A percentile compares a stretch with the other conserved stretches of the same genome.
phyloP scores from a whole-genome alignment of 352 stramenopile genomes.

The Phytophthora fragariaefolia region DNA sequence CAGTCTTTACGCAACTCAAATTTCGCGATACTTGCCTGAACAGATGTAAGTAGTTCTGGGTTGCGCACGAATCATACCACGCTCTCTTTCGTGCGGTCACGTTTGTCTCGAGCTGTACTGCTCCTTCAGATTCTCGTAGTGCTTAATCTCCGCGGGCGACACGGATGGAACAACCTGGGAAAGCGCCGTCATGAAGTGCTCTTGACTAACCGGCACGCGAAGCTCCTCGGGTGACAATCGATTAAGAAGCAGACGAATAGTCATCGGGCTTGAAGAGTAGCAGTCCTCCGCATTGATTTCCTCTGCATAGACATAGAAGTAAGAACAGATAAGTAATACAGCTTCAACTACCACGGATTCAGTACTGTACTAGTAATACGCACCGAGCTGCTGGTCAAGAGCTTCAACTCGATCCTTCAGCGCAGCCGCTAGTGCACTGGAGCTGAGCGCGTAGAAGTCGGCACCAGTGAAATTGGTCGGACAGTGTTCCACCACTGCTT shows the following conservation, averaged over 20 bases:
- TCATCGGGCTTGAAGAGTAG: slow-evolving; percentile 81
- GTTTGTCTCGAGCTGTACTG: slow-evolving; percentile 84
- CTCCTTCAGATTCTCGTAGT: slow-evolving; percentile 88
- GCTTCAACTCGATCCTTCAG: slow-evolving; percentile 79
- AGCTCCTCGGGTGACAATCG: slow-evolving; percentile 66
- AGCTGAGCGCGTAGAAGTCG: slow-evolving; percentile 88
- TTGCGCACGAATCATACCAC: not conserved
- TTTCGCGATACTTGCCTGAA: slow-evolving; percentile 10
- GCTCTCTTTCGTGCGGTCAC: slow-evolving; percentile 17
- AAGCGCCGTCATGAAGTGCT: slow-evolving; percentile 68
- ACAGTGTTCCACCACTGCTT: slow-evolving; percentile 64
- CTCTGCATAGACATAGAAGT: slow-evolving; percentile 40
- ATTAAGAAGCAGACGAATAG: slow-evolving; percentile 71
- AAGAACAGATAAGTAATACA: slow-evolving; percentile 17
- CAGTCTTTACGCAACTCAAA: not conserved
- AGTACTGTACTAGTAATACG: slow-evolving; percentile 16
- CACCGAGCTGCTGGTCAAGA: slow-evolving; percentile 71
- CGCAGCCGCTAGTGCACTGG: slow-evolving; percentile 72
- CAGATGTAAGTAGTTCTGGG: slow-evolving; percentile 12
- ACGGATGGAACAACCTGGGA: slow-evolving; percentile 83
- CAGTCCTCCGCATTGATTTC: slow-evolving; percentile 78
- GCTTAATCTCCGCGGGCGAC: slow-evolving; percentile 80
- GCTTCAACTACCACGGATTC: slow-evolving; percentile 8
- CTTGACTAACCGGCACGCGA: slow-evolving; percentile 56
- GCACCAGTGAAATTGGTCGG: slow-evolving; percentile 83